Base-by-base conservation (phyloP, 2,329 filamentous ascomycete species). In the Pestalotiopsis sp. region DNA sequence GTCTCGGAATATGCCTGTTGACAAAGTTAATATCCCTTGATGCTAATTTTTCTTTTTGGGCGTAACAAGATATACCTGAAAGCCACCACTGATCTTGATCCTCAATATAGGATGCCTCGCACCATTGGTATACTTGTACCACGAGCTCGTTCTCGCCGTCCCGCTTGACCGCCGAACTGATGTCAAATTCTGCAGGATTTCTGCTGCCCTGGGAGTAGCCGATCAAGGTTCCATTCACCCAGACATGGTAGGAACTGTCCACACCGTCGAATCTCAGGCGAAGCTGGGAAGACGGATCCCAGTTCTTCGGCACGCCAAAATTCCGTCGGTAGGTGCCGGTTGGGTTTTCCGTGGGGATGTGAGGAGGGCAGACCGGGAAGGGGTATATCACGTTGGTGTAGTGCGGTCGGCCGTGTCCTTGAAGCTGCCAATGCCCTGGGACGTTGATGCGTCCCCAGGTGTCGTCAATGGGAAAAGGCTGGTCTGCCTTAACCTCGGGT, bases 71-170 rank as follows among this genome's bases (percentile, higher is more conserved):
- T 79, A 76, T 79, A 83, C 85, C 87, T 25, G 87, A 89, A 4
- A 91, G 78, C 87, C 89, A 90, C 90, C 90, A 92, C 74, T 91
- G 89, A 75, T 92, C 89, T 73, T 90, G 89, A 67, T 92, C 90
- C 76, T 93, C 91, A 41, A 92, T 90, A 72, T 92, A 92, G 0
- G 87, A 87, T 1, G 88, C 91, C 72, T 92, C 90, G 12, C 85
- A 92, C 83, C 88, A 92, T 74, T 92, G 90, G 71, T 93, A 93
- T 0, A 93, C 91, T n/a, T 86, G 83, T 0, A 93, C 89, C 11
- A 86, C 83, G 1, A 93, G 75, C 57, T 83, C 83, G 70, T 92
- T 92, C 45, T 79, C 75, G 3, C 73, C 80, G 4, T 78, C 78
- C 6, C 76, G 72, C 20, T 71, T 78, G 17, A 89, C 77, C 49